Evolutionary conservation across 176 grass and related monocot species (phyloP).

Genomic region (Pharus latifolius): DNA sequence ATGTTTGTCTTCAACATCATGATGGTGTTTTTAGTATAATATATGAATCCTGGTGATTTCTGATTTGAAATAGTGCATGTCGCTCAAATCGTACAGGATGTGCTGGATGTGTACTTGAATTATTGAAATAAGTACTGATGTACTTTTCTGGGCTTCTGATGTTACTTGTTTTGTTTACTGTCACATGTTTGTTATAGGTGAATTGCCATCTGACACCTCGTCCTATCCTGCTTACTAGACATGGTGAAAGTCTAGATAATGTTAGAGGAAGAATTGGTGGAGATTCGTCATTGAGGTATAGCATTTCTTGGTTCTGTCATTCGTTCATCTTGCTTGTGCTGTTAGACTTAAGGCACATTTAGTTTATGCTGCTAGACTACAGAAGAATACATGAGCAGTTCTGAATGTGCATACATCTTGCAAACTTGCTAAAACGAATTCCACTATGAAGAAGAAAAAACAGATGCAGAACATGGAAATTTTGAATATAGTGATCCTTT

Average conservation of each 20-base stretch:
- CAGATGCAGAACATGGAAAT: background rate
- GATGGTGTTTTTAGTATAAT: background rate
- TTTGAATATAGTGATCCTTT: background rate
- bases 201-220: slow-evolving; percentile 97
- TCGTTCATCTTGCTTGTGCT: slow-evolving; percentile 17
- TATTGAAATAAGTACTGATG: background rate
- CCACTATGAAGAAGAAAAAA: background rate
- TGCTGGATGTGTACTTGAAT: background rate
- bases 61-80: background rate
- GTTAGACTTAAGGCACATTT: slow-evolving; percentile 30
- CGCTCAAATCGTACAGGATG: too few relatives aligned
- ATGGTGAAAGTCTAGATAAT: slow-evolving; percentile 97
- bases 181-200: slow-evolving; percentile 53
- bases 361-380: background rate
- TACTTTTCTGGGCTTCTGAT: background rate
- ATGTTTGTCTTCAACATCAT: background rate
- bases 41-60: background rate
- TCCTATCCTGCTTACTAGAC: slow-evolving; percentile 91
- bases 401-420: background rate
- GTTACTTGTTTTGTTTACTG: slow-evolving; percentile 1
- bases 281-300: slow-evolving; percentile 80
- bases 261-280: slow-evolving; percentile 86
- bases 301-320: slow-evolving; percentile 4
- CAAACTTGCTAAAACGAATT: background rate
- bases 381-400: background rate